phyloP scores from a whole-genome alignment of 768 basidiomycete species.

The Multifurca ochricompacta region DNA sequence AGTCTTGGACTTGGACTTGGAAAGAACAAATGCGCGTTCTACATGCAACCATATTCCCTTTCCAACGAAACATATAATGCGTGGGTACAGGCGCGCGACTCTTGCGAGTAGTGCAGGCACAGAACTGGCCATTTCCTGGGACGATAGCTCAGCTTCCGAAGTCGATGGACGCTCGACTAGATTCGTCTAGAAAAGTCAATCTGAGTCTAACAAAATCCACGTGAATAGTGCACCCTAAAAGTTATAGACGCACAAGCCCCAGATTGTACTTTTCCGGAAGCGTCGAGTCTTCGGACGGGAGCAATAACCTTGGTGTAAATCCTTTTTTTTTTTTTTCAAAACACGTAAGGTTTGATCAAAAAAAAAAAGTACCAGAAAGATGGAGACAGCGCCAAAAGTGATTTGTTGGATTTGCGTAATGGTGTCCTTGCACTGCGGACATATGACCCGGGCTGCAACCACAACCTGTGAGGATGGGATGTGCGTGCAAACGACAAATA shows the following conservation, averaged over 20 bases:
- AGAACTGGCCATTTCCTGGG: slow-evolving; percentile 41
- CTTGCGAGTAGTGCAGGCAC: slow-evolving; percentile 57
- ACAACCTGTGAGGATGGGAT: too few relatives aligned
- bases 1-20: neutral
- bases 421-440: slow-evolving; percentile 66
- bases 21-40: slow-evolving; percentile 30
- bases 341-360: neutral
- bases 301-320: slow-evolving; percentile 45
- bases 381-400: slow-evolving; percentile 77
- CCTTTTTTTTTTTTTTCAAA: slow-evolving; percentile 32
- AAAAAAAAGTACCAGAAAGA: slow-evolving; percentile 42
- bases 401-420: slow-evolving; percentile 73
- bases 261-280: slow-evolving; percentile 51
- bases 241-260: slow-evolving; percentile 48
- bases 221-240: neutral
- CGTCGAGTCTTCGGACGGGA: slow-evolving; percentile 50
- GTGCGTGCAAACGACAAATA: neutral
- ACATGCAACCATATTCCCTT: slow-evolving; percentile 50
- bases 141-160: slow-evolving; percentile 51
- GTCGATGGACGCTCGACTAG: slow-evolving; percentile 62
- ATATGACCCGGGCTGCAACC: slow-evolving; percentile 54
- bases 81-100: slow-evolving; percentile 47
- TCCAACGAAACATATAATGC: slow-evolving; percentile 73
- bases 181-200: slow-evolving; percentile 49
- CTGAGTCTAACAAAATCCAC: neutral